A percentile compares a stretch with the other conserved stretches of the same genome.
Evolutionary conservation across 305 asterid species (phyloP).

Genomic region (Nicotiana rustica): DNA sequence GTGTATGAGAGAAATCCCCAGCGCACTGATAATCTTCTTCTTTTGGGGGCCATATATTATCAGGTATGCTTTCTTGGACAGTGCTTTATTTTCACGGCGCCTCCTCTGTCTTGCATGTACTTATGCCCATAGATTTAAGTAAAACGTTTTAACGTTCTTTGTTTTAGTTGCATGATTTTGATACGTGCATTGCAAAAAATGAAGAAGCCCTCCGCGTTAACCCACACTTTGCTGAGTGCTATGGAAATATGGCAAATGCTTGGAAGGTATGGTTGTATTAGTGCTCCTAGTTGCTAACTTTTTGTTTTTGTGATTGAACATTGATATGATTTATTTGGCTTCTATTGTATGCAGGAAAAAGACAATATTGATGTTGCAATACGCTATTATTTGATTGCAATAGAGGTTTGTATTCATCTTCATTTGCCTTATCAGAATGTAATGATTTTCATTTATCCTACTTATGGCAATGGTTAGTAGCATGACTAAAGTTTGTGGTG

Average conservation of each 20-base stretch:
- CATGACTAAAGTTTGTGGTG: not conserved
- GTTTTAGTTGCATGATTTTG: slow-evolving; percentile 86
- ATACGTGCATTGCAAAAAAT: slow-evolving; percentile 85
- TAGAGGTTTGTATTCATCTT: slow-evolving; percentile 71
- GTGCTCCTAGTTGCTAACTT: slow-evolving; percentile 36
- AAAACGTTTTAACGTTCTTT: slow-evolving; percentile 35
- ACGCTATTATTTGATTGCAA: slow-evolving; percentile 92
- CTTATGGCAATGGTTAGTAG: not conserved
- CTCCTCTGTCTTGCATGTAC: slow-evolving; percentile 18
- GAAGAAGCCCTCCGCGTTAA: slow-evolving; percentile 93
- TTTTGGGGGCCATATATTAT: slow-evolving; percentile 88
- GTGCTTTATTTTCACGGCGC: not conserved
- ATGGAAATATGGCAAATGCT: slow-evolving; percentile 99
- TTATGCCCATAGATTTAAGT: slow-evolving; percentile 29
- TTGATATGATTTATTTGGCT: slow-evolving; percentile 22
- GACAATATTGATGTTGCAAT: slow-evolving; percentile 93
- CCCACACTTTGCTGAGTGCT: slow-evolving; percentile 97
- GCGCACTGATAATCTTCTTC: slow-evolving; percentile 96
- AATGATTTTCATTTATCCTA: not conserved
- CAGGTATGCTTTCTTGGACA: slow-evolving; percentile 64
- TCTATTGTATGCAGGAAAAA: slow-evolving; percentile 68
- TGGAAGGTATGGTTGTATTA: slow-evolving; percentile 70
- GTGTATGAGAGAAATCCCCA: slow-evolving; percentile 81
- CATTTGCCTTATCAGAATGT: not conserved
- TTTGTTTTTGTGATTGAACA: slow-evolving; percentile 26